Conservation (phyloP, 495 filamentous ascomycete species). For the Xylaria grammica region DNA sequence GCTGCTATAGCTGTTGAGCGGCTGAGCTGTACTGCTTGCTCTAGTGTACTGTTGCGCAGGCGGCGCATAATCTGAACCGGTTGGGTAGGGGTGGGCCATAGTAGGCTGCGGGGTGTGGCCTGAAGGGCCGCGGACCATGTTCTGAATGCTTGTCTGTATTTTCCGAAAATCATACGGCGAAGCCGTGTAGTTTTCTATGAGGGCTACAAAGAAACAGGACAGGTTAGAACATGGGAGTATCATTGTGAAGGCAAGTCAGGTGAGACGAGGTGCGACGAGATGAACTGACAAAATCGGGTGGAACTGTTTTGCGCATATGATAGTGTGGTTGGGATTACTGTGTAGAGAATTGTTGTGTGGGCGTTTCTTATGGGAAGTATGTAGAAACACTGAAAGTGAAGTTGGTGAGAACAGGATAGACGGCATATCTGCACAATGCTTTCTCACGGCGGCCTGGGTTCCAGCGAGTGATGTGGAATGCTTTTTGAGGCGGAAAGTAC, state of each 20-base stretch:
- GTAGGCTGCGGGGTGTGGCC: conserved; percentile 13
- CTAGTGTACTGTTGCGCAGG: not conserved
- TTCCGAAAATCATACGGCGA: conserved; percentile 23
- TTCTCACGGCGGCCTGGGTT: not conserved
- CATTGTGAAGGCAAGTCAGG: not conserved
- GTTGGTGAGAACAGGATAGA: not conserved
- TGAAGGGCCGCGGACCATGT: not conserved
- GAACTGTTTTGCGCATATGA: not conserved
- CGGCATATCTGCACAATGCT: not conserved
- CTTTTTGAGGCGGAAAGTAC: conserved; percentile 1
- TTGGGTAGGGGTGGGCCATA: conserved; percentile 31
- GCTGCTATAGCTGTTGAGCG: conserved; percentile 16
- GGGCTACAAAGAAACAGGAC: conserved; percentile 22
- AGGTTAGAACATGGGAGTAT: not conserved
- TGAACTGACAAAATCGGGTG: not conserved
- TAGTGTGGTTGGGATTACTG: not conserved
- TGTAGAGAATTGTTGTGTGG: not conserved
- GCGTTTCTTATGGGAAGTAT: not conserved
- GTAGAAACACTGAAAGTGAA: not conserved
- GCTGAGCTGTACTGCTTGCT: not conserved
- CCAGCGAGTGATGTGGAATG: not conserved
- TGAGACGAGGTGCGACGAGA: not conserved
- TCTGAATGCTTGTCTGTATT: conserved; percentile 29
- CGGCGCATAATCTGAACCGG: not conserved
- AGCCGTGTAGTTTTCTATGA: conserved; percentile 28